Evolutionary conservation across 75 land plant species (phyloP), one percentile per base, ranked within the genome.

Genomic region (Cunninghamia lanceolata): DNA sequence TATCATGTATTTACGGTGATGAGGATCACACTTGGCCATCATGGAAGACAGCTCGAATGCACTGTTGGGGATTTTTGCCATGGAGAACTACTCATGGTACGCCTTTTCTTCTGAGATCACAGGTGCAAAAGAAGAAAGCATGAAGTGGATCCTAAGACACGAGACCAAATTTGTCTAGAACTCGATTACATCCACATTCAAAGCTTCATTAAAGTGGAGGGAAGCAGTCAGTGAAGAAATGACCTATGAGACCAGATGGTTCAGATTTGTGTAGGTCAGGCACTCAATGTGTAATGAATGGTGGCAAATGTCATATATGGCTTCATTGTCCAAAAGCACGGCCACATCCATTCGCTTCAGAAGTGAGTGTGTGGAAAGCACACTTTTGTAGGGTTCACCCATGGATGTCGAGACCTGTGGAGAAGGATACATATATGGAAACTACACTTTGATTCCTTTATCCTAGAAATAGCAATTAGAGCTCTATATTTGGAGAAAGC

Each of bases 221-320:
- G 91, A 90, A 32, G 91, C 77, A 4, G 89, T 90, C 52, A 90
- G 32, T 16, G 89, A 91, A 19, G 91, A 87, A 19, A 92, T 89
- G 77, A 92, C 89, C 73, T 90, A 92, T 43, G 93, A 92, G 32
- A 92, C 85, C 32, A 92, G 83, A n/a, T 86, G 85, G 86, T 92
- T 92, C 21, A 90, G 84, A 83, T 92, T 92, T 82, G 93, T 92
- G 84, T 91, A 91, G 17, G 91, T 91, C 9, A 89, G 93, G 28
- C 91, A 35, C 35, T 91, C 89, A 46, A 91, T 91, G 85, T 87
- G 87, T 0, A 89, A 68, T 10, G 86, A 89, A 11, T 88, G 42
- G 21, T 87, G 56, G 86, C 91, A 92, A 17, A 89, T 92, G 47
- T 92, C 91, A 82, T 89, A 92, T 39, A 92, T 89, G 39, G 93